These are phyloP conservation scores for Cicer chorassanicum DNA, from an alignment of 306 rosid genomes.

Conservation along the genomic window DNA sequence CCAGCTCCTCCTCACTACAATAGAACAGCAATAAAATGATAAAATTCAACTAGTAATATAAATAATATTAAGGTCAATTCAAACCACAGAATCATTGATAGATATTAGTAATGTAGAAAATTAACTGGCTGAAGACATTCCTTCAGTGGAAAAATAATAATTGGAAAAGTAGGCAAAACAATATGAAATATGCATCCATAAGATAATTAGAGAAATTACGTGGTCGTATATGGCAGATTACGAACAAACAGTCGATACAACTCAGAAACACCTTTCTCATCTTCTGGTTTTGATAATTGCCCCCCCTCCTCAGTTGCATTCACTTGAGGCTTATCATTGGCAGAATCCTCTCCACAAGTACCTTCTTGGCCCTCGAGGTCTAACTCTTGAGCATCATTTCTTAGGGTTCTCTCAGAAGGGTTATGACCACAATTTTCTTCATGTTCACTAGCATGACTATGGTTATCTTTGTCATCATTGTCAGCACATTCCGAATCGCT, in stretches of 20 bases:
- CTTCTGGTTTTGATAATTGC: slow-evolving; percentile 48
- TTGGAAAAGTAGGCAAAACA: slow-evolving; percentile 10
- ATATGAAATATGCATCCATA: slow-evolving; percentile 8
- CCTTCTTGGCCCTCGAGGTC: slow-evolving; percentile 42
- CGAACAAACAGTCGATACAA: slow-evolving; percentile 80
- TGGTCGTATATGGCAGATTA: slow-evolving; percentile 83
- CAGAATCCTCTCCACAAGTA: slow-evolving; percentile 35
- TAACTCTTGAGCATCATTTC: slow-evolving; percentile 42
- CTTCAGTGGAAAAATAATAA: slow-evolving; percentile 9
- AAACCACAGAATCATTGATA: slow-evolving; percentile 18
- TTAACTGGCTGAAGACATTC: slow-evolving; percentile 26
- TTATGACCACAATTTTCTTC: slow-evolving; percentile 36
- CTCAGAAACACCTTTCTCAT: slow-evolving; percentile 60
- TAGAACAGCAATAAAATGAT: slow-evolving; percentile 32
- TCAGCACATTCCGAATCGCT: slow-evolving; percentile 57
- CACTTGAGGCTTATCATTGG: slow-evolving; percentile 41
- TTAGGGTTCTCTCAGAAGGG: slow-evolving; percentile 39
- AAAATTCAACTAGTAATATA: slow-evolving; percentile 14
- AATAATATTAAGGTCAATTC: slow-evolving; percentile 18
- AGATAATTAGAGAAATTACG: slow-evolving; percentile 49
- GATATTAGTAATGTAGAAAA: slow-evolving; percentile 15
- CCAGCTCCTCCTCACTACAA: slow-evolving; percentile 86
- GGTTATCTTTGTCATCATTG: slow-evolving; percentile 44
- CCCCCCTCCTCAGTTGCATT: slow-evolving; percentile 43
- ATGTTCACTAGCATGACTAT: slow-evolving; percentile 26